Evolutionary conservation across 1,284 basidiomycete species (phyloP), one percentile per base, ranked within the genome.

Genomic region (Apiotrichum sp.): DNA sequence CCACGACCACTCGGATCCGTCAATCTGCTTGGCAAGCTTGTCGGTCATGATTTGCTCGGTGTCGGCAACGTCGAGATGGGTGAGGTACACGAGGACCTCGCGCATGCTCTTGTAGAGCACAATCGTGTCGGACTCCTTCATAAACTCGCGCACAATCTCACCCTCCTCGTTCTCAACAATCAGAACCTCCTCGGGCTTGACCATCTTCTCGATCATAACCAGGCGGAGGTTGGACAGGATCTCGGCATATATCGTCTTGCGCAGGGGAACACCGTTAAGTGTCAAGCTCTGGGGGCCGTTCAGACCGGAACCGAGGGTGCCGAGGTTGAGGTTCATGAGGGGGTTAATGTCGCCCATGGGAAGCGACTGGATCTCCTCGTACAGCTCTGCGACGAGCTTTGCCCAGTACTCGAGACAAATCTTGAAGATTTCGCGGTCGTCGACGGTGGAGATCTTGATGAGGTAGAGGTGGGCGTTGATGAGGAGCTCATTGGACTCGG

Each of bases 161-260:
- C 96, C 96, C 75, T 99, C 96, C 67, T 99, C 96, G 72, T 98
- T 98, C 78, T 98, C 96, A 35, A 98, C 96, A 64, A 99, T 93
- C 50, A 99, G 81, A 61, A 92, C 92, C 83, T 99, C 96, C 76
- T 99, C 96, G 10, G 96, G 96, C 78, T 98, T 99, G 66, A 98
- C 96, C 96, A 99, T 99, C 70, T 92, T 86, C 77, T 98, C 95
- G 66, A 98, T 97, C 75, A 98, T 93, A 49, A 98, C 95, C 61
- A 98, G 78, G 41, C 96, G 84, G 63, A 99, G 77, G 74, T 99
- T 98, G 49, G 89, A 93, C 56, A 98, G 80, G 33, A 99, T 92
- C 66, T 96, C 92, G 62, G 86, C 85, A 75, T 96, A 97, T 67
- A 95, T 89, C 73, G 91, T 93, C 81, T 98, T 96, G 66, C 96